These are phyloP conservation scores for Kalaharituber pfeilii DNA, from an alignment of 2,329 filamentous ascomycete genomes.

Conservation along the genomic window DNA sequence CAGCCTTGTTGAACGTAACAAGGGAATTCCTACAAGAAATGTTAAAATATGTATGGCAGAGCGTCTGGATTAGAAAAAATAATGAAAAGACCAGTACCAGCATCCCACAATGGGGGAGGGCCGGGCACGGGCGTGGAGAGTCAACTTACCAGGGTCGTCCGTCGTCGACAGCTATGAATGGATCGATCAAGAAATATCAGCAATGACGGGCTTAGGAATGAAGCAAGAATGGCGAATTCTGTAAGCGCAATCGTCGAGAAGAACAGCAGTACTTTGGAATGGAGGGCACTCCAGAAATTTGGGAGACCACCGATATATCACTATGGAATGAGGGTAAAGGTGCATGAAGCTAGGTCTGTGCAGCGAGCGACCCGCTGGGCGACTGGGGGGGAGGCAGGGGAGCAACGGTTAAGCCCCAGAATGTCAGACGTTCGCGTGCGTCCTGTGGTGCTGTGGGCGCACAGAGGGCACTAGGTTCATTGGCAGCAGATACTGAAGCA, in stretches of 20 bases:
- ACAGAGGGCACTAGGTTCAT: no score
- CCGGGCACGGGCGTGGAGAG: background rate
- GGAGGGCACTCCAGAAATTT: background rate
- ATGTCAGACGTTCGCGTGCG: background rate
- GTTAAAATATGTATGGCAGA: no score
- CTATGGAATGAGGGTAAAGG: background rate
- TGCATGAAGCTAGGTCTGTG: constrained; percentile 1
- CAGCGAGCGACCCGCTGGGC: background rate
- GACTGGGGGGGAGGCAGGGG: background rate
- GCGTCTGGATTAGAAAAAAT: background rate
- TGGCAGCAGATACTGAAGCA: no score
- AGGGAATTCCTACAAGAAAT: background rate
- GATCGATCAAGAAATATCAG: background rate
- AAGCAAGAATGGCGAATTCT: background rate
- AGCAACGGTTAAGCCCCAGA: background rate
- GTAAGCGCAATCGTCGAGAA: background rate
- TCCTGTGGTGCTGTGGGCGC: no score
- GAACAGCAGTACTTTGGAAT: background rate
- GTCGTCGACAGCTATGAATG: background rate
- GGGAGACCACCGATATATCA: background rate
- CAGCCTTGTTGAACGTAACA: background rate
- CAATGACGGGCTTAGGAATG: constrained; percentile 1
- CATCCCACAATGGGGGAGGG: background rate
- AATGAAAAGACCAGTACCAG: background rate
- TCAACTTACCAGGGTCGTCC: background rate